Conservation (phyloP, 768 basidiomycete species). For the Tulasnella sp. region DNA sequence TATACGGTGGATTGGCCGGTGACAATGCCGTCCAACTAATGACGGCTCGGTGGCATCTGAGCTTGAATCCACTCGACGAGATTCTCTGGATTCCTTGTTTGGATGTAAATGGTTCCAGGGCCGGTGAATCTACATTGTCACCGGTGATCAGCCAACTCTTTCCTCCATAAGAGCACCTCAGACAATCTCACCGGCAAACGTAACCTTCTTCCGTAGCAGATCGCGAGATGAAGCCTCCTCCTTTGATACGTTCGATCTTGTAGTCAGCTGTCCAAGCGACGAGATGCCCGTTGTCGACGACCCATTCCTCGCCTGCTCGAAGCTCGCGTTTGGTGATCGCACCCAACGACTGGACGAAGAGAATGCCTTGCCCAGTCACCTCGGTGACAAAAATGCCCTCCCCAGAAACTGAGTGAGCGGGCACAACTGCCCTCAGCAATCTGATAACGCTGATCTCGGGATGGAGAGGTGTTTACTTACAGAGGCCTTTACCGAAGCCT, state of each 20-base stretch:
- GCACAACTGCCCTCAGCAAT: background rate
- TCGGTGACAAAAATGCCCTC: slow-evolving; percentile 25
- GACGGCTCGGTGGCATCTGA: slow-evolving; percentile 19
- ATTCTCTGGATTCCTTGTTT: slow-evolving; percentile 25
- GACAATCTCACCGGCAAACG: slow-evolving; percentile 23
- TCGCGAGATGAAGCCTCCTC: slow-evolving; percentile 23
- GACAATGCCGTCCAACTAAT: background rate
- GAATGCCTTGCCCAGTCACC: slow-evolving; percentile 21
- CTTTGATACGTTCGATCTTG: slow-evolving; percentile 25
- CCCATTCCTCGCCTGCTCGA: slow-evolving; percentile 25
- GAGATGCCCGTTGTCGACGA: slow-evolving; percentile 28
- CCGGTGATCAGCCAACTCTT: background rate
- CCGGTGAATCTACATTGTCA: slow-evolving; percentile 24
- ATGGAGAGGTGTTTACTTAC: slow-evolving; percentile 17
- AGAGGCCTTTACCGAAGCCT: slow-evolving; percentile 23
- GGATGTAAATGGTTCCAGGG: slow-evolving; percentile 26
- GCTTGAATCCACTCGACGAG: slow-evolving; percentile 24
- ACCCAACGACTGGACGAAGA: slow-evolving; percentile 26
- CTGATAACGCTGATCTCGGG: background rate
- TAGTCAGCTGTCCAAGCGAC: slow-evolving; percentile 28
- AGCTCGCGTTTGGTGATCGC: slow-evolving; percentile 24
- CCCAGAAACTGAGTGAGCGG: slow-evolving; percentile 23
- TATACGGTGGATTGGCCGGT: background rate
- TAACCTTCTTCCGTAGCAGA: slow-evolving; percentile 26
- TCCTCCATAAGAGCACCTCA: background rate